Base-by-base conservation (phyloP, 2,329 filamentous ascomycete genomes). In the Fusarium cyanostomum region DNA sequence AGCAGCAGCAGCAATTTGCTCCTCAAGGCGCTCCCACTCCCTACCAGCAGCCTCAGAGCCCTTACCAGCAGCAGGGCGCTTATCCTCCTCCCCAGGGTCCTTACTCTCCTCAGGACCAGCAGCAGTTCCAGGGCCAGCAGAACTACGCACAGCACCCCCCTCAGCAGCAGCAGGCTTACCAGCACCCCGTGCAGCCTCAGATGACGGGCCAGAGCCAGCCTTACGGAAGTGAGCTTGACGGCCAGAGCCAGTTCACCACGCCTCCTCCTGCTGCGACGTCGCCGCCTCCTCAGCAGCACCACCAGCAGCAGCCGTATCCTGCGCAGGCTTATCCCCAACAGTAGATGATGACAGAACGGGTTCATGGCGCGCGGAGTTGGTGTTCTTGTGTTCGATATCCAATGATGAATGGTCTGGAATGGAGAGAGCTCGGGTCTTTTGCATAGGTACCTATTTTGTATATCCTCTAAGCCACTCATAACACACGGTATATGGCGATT, bases 61-160 rank as follows among this genome's bases (percentile, higher is more conserved):
- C 73, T 13, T 73, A 74, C 53, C 69, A 74, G 55, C 70, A 69
- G 50, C 65, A 72, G 34, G 49, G 70, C 12, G 60, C 66, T 3
- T 74, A 72, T 30, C 66, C 69, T 13, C 62, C 69, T 24, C 68
- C 70, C 7, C 50, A 55, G 9, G 38, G 60, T 3, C 43, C 62
- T 10, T 70, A 71, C 28, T 59, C 71, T 18, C 65, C 70, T 1
- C 71, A 68, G 39, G 64, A 68, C 0, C 69, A 53, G 33, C 62
- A 69, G 33, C 60, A 61, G 11, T 63, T 52, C 39, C 58, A 66
- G 2, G 51, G 50, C 0, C 61, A 64, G 45, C 69, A 63, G 35
- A 60, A 52, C 48, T 52, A 60, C 5, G 58, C 41, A 26, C 71
- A 71, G 15, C 69, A 69, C 5, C 60, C 67, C 11, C 60, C 62